These are phyloP conservation scores for Penicillium cinerascens DNA, from an alignment of 495 filamentous ascomycete genomes.

Conservation along the genomic window DNA sequence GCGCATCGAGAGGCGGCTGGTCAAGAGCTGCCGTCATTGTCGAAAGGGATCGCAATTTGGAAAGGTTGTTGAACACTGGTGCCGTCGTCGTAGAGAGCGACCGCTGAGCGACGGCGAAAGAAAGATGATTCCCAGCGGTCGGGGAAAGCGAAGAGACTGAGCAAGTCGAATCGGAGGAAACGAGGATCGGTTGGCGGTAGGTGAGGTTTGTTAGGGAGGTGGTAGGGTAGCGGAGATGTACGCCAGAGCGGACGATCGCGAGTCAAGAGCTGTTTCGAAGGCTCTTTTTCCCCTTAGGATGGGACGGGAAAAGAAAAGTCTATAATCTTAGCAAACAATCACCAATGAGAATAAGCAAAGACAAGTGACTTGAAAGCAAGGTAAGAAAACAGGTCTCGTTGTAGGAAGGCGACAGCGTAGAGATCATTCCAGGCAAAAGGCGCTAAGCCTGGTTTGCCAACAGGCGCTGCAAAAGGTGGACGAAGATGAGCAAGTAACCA, in stretches of 20 bases:
- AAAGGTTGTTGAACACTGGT: slow-evolving; percentile 10
- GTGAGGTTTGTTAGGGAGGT: slow-evolving; percentile 10
- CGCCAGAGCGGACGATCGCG: slow-evolving; percentile 13
- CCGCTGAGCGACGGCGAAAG: slow-evolving; percentile 49
- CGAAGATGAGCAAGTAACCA: slow-evolving; percentile 19
- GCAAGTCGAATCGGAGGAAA: not conserved
- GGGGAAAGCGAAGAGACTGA: slow-evolving; percentile 24
- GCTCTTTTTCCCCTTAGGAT: slow-evolving; percentile 21
- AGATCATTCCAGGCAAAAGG: slow-evolving; percentile 13
- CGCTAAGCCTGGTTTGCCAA: slow-evolving; percentile 14
- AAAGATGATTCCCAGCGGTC: slow-evolving; percentile 43
- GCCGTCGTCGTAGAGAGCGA: slow-evolving; percentile 46
- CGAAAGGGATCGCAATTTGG: slow-evolving; percentile 10
- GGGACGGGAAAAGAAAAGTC: slow-evolving; percentile 2
- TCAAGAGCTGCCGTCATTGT: slow-evolving; percentile 38
- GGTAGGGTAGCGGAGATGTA: not conserved
- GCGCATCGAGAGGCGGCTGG: slow-evolving; percentile 26
- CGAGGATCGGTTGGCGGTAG: not conserved
- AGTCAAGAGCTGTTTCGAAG: slow-evolving; percentile 27
- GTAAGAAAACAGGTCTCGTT: not conserved
- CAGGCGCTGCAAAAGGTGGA: slow-evolving; percentile 18
- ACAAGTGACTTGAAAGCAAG: not conserved
- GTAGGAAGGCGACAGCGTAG: not conserved
- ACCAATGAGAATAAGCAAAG: slow-evolving; percentile 10
- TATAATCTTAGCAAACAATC: slow-evolving; percentile 12